A percentile compares a stretch with the other conserved stretches of the same genome.
phyloP scores from a whole-genome alignment of 2,329 filamentous ascomycete species.

The Aspergillus sp. region DNA sequence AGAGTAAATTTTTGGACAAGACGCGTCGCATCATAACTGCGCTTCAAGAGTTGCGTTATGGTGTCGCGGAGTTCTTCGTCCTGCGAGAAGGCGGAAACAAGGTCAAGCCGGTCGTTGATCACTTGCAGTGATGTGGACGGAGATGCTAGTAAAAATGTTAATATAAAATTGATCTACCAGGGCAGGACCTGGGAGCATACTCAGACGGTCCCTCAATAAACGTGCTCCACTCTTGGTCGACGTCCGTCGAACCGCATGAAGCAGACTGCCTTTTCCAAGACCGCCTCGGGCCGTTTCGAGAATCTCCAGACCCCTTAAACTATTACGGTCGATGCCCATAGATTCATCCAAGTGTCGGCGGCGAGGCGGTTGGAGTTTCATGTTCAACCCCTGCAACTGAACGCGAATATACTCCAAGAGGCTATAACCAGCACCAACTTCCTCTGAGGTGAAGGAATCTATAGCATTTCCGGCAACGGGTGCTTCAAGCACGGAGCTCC shows the following conservation, averaged over 20 bases:
- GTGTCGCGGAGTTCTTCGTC: constrained; percentile 60
- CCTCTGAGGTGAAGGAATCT: constrained; percentile 53
- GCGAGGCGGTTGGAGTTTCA: constrained; percentile 75
- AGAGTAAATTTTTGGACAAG: constrained; percentile 91
- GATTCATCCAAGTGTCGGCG: constrained; percentile 64
- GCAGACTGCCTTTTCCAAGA: constrained; percentile 66
- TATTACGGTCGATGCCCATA: constrained; percentile 89
- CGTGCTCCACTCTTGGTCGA: constrained; percentile 86
- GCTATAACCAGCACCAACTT: constrained; percentile 67
- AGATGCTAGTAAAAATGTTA: constrained; percentile 42
- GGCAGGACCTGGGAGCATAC: constrained; percentile 31
- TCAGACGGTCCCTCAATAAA: constrained; percentile 74
- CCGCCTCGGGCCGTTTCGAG: constrained; percentile 76
- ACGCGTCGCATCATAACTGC: constrained; percentile 76
- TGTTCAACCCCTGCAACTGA: constrained; percentile 64
- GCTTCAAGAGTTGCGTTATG: constrained; percentile 57
- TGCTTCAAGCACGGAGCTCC: constrained; percentile 68
- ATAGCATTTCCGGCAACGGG: constrained; percentile 49
- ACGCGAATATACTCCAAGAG: constrained; percentile 78
- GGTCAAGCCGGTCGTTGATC: constrained; percentile 70
- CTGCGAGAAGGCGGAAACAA: constrained; percentile 66
- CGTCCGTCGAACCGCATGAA: constrained; percentile 82
- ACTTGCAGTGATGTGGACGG: constrained; percentile 77
- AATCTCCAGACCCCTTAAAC: constrained; percentile 79
- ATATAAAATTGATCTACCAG: constrained; percentile 3